phyloP scores from a whole-genome alignment of 345 rosid genomes.

The Mangifera indica region DNA sequence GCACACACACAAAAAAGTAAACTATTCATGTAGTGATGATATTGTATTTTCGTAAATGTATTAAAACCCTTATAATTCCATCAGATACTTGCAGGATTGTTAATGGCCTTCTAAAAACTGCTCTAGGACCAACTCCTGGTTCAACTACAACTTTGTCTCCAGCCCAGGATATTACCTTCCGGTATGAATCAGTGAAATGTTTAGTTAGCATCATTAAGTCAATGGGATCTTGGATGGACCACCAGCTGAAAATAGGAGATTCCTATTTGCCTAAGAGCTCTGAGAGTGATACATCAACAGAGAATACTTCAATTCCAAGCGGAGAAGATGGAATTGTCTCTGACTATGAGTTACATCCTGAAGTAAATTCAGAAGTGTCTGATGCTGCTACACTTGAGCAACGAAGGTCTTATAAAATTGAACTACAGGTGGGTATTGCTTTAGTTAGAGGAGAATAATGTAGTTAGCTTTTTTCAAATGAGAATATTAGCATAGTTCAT shows the following conservation, averaged over 20 bases:
- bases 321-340: slow-evolving; percentile 61
- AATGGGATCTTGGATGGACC: slow-evolving; percentile 96
- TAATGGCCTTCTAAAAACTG: slow-evolving; percentile 92
- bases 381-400: slow-evolving; percentile 87
- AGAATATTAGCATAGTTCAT: slow-evolving; percentile 15
- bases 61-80: slow-evolving; percentile 86
- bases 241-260: slow-evolving; percentile 65
- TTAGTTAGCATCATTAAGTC: slow-evolving; percentile 80
- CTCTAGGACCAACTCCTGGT: slow-evolving; percentile 93
- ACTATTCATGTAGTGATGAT: background rate
- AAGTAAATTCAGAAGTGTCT: slow-evolving; percentile 63
- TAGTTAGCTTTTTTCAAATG: slow-evolving; percentile 1
- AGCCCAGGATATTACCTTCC: slow-evolving; percentile 80
- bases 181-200: slow-evolving; percentile 96
- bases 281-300: slow-evolving; percentile 52
- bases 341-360: slow-evolving; percentile 71
- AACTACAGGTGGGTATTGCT: slow-evolving; percentile 69
- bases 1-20: background rate
- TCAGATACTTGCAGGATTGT: slow-evolving; percentile 99
- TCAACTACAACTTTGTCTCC: slow-evolving; percentile 77
- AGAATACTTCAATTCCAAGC: slow-evolving; percentile 41
- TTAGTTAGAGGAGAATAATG: slow-evolving; percentile 7
- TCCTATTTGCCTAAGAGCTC: slow-evolving; percentile 49
- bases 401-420: slow-evolving; percentile 86
- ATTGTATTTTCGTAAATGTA: slow-evolving; percentile 34